Evolutionary conservation across 768 basidiomycete species (phyloP).

Genomic region (Suillus occidentalis): DNA sequence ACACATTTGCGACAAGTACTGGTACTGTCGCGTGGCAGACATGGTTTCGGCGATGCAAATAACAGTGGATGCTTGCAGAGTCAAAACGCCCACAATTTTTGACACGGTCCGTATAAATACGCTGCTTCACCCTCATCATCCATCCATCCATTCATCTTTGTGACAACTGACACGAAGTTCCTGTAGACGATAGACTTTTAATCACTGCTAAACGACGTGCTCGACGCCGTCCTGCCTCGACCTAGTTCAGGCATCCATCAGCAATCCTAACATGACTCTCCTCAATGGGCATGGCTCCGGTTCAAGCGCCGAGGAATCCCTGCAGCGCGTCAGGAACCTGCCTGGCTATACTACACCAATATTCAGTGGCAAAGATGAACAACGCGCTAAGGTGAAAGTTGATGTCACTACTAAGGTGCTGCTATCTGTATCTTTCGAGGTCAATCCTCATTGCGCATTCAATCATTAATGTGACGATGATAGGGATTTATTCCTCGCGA

Average conservation of each 20-base stretch:
- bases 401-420: constrained; percentile 73
- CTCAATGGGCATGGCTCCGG: constrained; percentile 20
- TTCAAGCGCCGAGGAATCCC: constrained; percentile 44
- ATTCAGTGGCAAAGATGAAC: constrained; percentile 89
- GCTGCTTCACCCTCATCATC: background rate
- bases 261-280: constrained; percentile 2
- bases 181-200: background rate
- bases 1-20: background rate
- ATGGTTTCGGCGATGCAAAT: background rate
- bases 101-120: constrained; percentile 26
- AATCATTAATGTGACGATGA: constrained; percentile 13
- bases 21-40: constrained; percentile 2
- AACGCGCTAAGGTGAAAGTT: constrained; percentile 76
- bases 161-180: background rate
- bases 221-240: constrained; percentile 1
- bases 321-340: constrained; percentile 70
- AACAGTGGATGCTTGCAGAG: background rate
- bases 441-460: background rate
- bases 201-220: constrained; percentile 2
- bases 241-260: background rate
- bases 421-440: background rate
- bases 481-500: constrained; percentile 93
- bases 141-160: background rate
- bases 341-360: constrained; percentile 91
- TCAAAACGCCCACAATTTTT: background rate